A percentile compares a stretch with the other conserved stretches of the same genome.
Evolutionary conservation across 495 filamentous ascomycete genomes (phyloP).

Genomic region (Neurospora cerealis): DNA sequence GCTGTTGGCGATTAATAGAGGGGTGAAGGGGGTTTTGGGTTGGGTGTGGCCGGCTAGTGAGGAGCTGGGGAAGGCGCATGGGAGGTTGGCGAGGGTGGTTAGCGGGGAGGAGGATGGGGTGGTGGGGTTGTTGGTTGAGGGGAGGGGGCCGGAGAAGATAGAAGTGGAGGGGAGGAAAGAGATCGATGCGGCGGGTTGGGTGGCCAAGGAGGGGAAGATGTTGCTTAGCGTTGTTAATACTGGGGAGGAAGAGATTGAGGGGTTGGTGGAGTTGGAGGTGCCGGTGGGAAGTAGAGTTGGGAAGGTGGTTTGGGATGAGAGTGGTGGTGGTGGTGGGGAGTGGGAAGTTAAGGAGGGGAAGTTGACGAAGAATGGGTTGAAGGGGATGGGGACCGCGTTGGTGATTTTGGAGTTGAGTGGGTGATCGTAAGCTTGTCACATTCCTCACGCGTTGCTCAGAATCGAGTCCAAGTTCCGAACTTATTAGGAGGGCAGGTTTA

Average conservation of each 20-base stretch:
- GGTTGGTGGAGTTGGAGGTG: constrained; percentile 15
- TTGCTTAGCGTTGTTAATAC: constrained; percentile 38
- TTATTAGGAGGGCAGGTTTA: not conserved
- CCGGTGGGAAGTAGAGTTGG: constrained; percentile 1
- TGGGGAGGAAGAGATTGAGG: constrained; percentile 19
- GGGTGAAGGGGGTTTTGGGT: constrained; percentile 41
- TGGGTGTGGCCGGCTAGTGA: constrained; percentile 46
- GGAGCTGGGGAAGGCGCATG: constrained; percentile 32
- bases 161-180: constrained; percentile 8
- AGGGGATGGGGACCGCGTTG: constrained; percentile 16
- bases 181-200: constrained; percentile 38
- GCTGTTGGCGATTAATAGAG: constrained; percentile 51
- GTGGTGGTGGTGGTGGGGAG: constrained; percentile 13
- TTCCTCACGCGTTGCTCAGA: not conserved
- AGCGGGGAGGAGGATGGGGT: constrained; percentile 19
- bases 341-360: constrained; percentile 14
- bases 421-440: not conserved
- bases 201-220: constrained; percentile 16
- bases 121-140: constrained; percentile 34
- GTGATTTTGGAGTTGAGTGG: constrained; percentile 12
- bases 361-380: constrained; percentile 12
- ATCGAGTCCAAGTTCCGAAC: not conserved
- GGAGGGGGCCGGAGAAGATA: constrained; percentile 11
- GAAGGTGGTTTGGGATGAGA: constrained; percentile 8
- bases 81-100: constrained; percentile 35